These are phyloP conservation scores for Fusarium sp. DNA, from an alignment of 2,329 filamentous ascomycete species.

Conservation along the genomic window DNA sequence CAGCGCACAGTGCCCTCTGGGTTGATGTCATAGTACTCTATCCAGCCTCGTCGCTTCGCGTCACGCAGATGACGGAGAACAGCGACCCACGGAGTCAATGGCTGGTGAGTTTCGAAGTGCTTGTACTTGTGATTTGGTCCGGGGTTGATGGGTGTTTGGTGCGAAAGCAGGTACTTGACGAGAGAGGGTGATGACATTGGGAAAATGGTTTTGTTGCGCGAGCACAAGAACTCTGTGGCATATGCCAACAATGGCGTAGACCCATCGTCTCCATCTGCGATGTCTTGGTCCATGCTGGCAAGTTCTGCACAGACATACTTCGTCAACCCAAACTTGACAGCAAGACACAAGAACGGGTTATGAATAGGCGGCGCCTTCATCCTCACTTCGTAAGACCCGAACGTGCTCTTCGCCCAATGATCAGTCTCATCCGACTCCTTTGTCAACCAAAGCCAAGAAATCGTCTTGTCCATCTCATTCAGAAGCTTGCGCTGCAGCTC, in stretches of 20 bases:
- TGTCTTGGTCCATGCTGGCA: not conserved
- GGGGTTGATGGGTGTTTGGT: not conserved
- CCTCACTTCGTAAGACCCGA: conserved; percentile 11
- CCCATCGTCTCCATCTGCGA: not conserved
- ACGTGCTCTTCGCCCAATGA: conserved; percentile 18
- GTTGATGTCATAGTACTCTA: conserved; percentile 9
- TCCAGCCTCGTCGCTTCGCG: conserved; percentile 12
- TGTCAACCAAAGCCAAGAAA: conserved; percentile 12
- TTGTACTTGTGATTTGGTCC: conserved; percentile 13
- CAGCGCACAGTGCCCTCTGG: conserved; percentile 10
- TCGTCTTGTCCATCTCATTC: conserved; percentile 11
- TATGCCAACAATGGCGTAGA: conserved; percentile 5
- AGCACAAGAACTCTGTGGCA: conserved; percentile 16
- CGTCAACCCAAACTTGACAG: conserved; percentile 2
- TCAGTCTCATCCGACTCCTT: conserved; percentile 1
- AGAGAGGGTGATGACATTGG: conserved; percentile 1
- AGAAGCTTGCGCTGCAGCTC: not conserved
- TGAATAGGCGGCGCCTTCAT: conserved; percentile 13
- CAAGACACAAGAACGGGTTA: conserved; percentile 3
- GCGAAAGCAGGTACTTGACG: conserved; percentile 2
- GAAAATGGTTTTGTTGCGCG: conserved; percentile 20
- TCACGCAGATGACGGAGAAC: conserved; percentile 17
- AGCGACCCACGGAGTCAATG: not conserved
- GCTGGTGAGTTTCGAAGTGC: conserved; percentile 4
- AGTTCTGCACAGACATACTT: conserved; percentile 11